Evolutionary conservation across 2,329 filamentous ascomycete species (phyloP), one percentile per base, ranked within the genome.

Genomic region (Canariomyces notabilis): DNA sequence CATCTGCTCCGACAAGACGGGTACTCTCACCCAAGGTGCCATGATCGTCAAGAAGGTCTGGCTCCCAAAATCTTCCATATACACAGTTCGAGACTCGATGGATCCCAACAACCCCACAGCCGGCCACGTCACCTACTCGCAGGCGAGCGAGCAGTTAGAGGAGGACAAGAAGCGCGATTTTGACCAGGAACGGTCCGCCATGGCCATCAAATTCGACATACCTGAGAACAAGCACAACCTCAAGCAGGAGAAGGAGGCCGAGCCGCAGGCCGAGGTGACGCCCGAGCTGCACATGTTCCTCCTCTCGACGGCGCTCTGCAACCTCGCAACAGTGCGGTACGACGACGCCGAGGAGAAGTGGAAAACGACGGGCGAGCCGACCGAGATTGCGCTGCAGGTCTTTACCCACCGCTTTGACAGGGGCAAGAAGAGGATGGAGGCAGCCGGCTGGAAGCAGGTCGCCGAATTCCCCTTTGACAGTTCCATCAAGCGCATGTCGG

Each of bases 401-500:
- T 85, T 89, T 56, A 77, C 85, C 2, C 78, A 82, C 56, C 80
- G 85, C 32, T 87, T 89, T 61, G 69, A 74, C 37, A 69, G 69
- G 19, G 76, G 78, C 33, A 80, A 79, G 62, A 77, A 76, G 58
- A 59, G 62, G 1, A 65, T 80, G 2, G 73, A 76, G 46, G 64
- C 58, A 2, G 60, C 67, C 5, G 75, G 75, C n/a, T 83, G 81
- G 79, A 76, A 75, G 54, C 75, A 83, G 57, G 64, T 83, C 1
- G 76, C 80, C 42, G 86, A 89, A 58, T 87, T 86, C 51, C 84
- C 85, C n/a, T 90, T 89, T 59, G 85, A 89, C 63, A 87, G 82
- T 46, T 76, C 76, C 57, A 80, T 88, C 61, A 89, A 89, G 74
- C 81, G 83, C 57, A 89, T 89, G 85, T 86, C 83, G 7, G 84